Percentiles rank a stretch among this genome's conserved stretches.
These are phyloP conservation scores for Astrocystis sublimbata DNA, from an alignment of 495 filamentous ascomycete genomes.

Conservation along the genomic window DNA sequence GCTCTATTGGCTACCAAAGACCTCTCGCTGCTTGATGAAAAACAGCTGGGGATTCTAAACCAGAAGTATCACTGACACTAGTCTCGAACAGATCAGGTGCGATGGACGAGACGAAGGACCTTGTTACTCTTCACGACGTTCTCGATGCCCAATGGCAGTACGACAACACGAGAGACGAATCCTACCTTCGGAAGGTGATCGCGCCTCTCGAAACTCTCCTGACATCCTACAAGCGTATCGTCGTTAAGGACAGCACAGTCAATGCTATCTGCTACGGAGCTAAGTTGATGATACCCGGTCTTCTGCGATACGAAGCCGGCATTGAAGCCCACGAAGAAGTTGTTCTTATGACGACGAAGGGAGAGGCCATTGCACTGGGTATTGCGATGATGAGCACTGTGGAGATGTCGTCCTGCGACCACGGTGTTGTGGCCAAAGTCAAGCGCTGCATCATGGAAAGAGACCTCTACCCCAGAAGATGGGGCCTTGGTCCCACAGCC, in stretches of 20 bases:
- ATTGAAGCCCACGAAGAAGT: constrained; percentile 92
- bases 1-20: not conserved
- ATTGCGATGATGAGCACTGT: constrained; percentile 96
- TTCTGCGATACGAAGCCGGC: constrained; percentile 82
- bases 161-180: constrained; percentile 89
- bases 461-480: constrained; percentile 90
- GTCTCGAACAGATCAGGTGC: constrained; percentile 61
- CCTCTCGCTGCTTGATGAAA: not conserved
- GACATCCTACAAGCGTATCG: constrained; percentile 87
- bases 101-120: constrained; percentile 82
- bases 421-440: constrained; percentile 95
- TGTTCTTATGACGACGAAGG: constrained; percentile 97
- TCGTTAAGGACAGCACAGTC: constrained; percentile 89
- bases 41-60: not conserved
- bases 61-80: not conserved
- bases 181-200: constrained; percentile 84
- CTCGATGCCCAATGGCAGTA: constrained; percentile 91
- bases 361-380: constrained; percentile 93
- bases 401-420: constrained; percentile 87
- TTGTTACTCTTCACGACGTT: constrained; percentile 95
- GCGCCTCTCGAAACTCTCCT: constrained; percentile 87
- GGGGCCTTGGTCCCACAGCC: constrained; percentile 90
- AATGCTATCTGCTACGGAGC: constrained; percentile 98
- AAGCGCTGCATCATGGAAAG: constrained; percentile 99
- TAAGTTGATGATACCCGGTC: constrained; percentile 86